These are phyloP conservation scores for Cladorrhinum sp. DNA, from an alignment of 2,329 filamentous ascomycete species.

Conservation along the genomic window DNA sequence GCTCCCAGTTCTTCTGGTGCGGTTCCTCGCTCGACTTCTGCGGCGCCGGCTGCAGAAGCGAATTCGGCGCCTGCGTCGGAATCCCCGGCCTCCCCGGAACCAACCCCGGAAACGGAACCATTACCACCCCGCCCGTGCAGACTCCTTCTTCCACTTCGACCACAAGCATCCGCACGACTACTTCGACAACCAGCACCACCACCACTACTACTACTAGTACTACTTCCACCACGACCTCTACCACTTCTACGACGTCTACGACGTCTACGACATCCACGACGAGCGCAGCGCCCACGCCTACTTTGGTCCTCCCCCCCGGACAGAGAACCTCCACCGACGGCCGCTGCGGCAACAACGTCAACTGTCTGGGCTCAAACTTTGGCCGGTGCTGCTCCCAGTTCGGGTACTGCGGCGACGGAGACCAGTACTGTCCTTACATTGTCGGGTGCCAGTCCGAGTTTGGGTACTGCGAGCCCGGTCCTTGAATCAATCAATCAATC, in stretches of 20 bases:
- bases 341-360: conserved; percentile 25
- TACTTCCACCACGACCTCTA: conserved; percentile 6
- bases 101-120: conserved; percentile 8
- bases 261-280: background rate
- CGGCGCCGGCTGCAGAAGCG: conserved; percentile 25
- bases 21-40: conserved; percentile 27
- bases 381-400: conserved; percentile 31
- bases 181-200: conserved; percentile 5
- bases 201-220: conserved; percentile 10
- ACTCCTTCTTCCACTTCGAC: background rate
- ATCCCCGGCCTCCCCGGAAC: conserved; percentile 13
- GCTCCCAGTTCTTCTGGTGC: conserved; percentile 31
- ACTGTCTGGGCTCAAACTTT: conserved; percentile 25
- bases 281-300: conserved; percentile 10
- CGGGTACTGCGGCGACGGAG: conserved; percentile 29
- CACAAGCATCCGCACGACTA: conserved; percentile 1
- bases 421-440: conserved; percentile 31
- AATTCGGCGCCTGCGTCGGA: conserved; percentile 27
- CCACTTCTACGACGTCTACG: conserved; percentile 11
- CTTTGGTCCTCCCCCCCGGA: conserved; percentile 22
- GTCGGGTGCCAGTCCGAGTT: conserved; percentile 31
- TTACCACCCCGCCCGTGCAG: background rate
- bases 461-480: conserved; percentile 28
- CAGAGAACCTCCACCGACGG: conserved; percentile 27
- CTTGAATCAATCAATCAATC: background rate